Evolutionary conservation across 2,329 filamentous ascomycete species (phyloP), one percentile per base, ranked within the genome.

Genomic region (Fusarium sp.): DNA sequence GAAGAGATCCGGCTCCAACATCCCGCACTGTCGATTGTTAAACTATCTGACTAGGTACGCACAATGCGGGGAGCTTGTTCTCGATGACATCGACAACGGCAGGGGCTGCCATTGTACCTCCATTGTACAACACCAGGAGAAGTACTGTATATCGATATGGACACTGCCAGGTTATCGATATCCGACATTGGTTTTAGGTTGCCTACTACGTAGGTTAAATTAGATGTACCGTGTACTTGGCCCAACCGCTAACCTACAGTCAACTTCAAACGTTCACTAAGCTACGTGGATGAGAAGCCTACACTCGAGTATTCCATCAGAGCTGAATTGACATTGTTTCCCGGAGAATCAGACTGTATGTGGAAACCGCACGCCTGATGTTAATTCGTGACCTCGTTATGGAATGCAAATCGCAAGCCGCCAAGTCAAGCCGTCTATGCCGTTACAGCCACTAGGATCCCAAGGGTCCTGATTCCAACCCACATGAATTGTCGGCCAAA

Each of bases 291-390:
- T 35, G 6, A 25, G 46, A 19, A 38, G 35, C 46, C 29, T 42
- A 59, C 41, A n/a, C 34, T 10, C 31, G 15, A 41, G 11, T 15
- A 44, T 31, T 9, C 8, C 19, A 42, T 28, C 35, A 35, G 29
- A 5, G 12, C 22, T 38, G 7, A 7, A 12, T 25, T 39, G 11
- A 11, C 22, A 49, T 15, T 40, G 31, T 24, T 28, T 48, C 49
- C 25, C 7, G 50, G 57, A 45, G 62, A 70, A 70, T 68, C 64
- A 70, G 48, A 51, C 54, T 34, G 31, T 48, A 42, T 32, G 25
- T 40, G 34, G 64, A 67, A 68, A 59, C 54, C 53, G 50, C 40
- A 34, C 35, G 34, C 56, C 64, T 70, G 64, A 69, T 19, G 19
- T 61, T 61, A 58, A 69, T 68, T 28, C 36, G 31, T 39, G 42